Percentiles rank a stretch among this genome's conserved stretches.
Conservation (phyloP, 768 basidiomycete species). For the Xerocomellus chrysenteron region DNA sequence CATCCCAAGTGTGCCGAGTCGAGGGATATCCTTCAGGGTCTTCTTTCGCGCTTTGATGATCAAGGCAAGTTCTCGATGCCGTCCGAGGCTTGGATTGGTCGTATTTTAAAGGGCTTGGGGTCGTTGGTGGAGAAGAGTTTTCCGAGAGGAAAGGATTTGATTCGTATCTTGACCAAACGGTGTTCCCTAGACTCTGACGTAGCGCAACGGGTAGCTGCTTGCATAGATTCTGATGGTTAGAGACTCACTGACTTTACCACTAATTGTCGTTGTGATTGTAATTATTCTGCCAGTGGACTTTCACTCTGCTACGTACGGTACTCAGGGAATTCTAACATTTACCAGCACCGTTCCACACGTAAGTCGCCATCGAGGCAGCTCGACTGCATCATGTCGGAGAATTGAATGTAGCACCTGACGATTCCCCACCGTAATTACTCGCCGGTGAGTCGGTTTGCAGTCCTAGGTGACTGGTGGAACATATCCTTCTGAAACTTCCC, state of each 20-base stretch:
- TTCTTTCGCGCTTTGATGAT: constrained; percentile 21
- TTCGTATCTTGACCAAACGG: constrained; percentile 27
- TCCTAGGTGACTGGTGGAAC: too few relatives aligned
- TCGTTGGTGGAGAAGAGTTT: constrained; percentile 18
- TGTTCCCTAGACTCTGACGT: constrained; percentile 23
- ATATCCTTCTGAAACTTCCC: too few relatives aligned
- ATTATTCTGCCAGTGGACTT: too few relatives aligned
- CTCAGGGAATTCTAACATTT: too few relatives aligned
- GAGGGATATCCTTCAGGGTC: constrained; percentile 19
- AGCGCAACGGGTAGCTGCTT: constrained; percentile 22
- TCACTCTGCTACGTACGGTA: too few relatives aligned
- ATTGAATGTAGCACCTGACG: too few relatives aligned
- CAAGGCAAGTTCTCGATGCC: constrained; percentile 33
- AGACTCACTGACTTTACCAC: neutral
- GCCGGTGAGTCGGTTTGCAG: too few relatives aligned
- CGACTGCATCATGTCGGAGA: too few relatives aligned
- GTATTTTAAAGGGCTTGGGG: constrained; percentile 22
- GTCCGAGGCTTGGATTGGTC: constrained; percentile 27
- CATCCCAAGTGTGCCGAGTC: constrained; percentile 34
- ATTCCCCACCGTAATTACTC: too few relatives aligned
- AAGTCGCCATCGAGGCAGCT: too few relatives aligned
- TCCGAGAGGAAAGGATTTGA: constrained; percentile 26
- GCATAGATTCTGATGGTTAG: constrained; percentile 15
- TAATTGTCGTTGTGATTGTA: too few relatives aligned
- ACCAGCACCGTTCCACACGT: too few relatives aligned